Base-by-base conservation (phyloP, 345 rosid species). In the Capsella bursapastoris region DNA sequence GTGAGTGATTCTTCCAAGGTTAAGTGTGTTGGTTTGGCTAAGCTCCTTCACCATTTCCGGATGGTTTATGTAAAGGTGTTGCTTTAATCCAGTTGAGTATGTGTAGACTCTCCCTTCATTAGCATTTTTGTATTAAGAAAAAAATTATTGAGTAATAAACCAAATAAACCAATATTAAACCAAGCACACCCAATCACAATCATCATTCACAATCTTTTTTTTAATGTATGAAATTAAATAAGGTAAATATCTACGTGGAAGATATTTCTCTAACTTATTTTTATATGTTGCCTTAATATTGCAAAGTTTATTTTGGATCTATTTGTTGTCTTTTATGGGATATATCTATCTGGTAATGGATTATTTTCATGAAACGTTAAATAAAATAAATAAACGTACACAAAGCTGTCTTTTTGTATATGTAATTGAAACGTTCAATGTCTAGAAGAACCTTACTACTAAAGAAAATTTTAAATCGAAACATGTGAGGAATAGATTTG, bases 1-100 rank as follows among this genome's bases (percentile, higher is more conserved):
- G 61, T 84, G 87, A 62, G 84, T 40, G 64, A 85, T 86, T 66
- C 89, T 90, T 7, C 96, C 93, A 41, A 90, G 74, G 16, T 73
- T 75, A 81, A 88, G 68, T 13, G 85, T 72, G 7, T 51, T 79
- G 32, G 76, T 73, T 63, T 81, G 86, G 69, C 84, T 86, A 80
- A 88, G 70, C 63, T 88, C 93, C 79, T 86, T 88, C 60, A 88
- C 88, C 3, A 85, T 40, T 73, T 84, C 91, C 2, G 91, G 83
- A 31, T 88, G 66, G 49, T 84, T 88, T 56, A 88, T 74, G 29
- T 85, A 88, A 58, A 90, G 13, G 53, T 88, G 91, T 29, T 88
- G 93, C 76, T 76, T 80, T n/a, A 68, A 29, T 70, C 93, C 92
- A 15, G 87, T 86, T 7, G 92, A 85, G 65, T 86, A 88, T n/a